Evolutionary conservation across 768 basidiomycete species (phyloP).

Genomic region (Russula earlei): DNA sequence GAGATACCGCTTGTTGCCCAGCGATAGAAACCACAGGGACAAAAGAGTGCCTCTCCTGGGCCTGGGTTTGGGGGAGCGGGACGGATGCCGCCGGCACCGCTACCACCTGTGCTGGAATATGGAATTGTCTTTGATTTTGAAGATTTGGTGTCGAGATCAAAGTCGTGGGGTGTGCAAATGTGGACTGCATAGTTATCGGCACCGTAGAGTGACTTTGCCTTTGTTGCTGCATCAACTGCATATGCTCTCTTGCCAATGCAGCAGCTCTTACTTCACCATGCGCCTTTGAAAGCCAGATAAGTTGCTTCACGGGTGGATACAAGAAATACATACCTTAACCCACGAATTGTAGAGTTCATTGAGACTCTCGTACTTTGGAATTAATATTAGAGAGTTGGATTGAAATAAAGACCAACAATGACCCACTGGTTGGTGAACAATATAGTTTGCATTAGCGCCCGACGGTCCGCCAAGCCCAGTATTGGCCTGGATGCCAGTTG

Average conservation of each 20-base stretch:
- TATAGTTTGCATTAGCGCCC: not conserved
- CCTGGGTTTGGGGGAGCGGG: not conserved
- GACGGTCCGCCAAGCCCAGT: not conserved
- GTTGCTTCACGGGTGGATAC: not conserved
- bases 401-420: not conserved
- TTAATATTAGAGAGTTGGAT: not conserved
- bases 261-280: not conserved
- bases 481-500: not conserved
- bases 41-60: not conserved
- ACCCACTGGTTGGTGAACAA: not conserved
- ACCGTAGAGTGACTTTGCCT: not conserved
- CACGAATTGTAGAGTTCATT: not conserved
- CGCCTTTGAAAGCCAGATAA: not conserved
- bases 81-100: not conserved
- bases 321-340: constrained; percentile 2
- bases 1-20: not conserved
- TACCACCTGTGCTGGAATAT: not conserved
- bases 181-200: not conserved
- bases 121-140: not conserved
- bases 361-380: not conserved
- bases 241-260: not conserved
- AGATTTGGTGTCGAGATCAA: not conserved
- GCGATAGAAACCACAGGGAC: not conserved
- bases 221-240: not conserved
- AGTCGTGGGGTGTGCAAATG: not conserved